Evolutionary conservation across 108 stramenopile species (phyloP).

Genomic region (Nitzschia putrida): DNA sequence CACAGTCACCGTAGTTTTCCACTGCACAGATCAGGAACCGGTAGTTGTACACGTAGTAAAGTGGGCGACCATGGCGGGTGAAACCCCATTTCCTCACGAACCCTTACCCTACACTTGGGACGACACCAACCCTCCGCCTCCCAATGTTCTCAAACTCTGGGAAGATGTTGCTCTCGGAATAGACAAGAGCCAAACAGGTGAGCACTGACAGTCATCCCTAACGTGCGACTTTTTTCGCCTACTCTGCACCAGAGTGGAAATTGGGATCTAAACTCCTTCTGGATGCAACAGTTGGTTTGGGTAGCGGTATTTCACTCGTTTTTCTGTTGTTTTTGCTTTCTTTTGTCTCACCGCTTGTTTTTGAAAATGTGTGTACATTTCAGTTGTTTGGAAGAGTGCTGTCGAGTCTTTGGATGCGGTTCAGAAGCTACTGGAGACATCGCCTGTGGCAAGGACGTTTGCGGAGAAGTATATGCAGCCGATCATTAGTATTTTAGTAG

Average conservation of each 20-base stretch:
- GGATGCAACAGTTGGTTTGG: not conserved
- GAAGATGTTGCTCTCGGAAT: constrained; percentile 68
- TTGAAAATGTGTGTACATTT: not conserved
- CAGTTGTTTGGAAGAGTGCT: constrained; percentile 82
- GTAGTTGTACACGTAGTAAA: too few species aligned
- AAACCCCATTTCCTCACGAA: constrained; percentile 14
- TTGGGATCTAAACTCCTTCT: not conserved
- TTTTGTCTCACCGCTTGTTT: too few species aligned
- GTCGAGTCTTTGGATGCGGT: constrained; percentile 74
- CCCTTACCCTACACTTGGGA: constrained; percentile 31
- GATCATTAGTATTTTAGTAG: constrained; percentile 79
- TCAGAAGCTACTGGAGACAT: constrained; percentile 29
- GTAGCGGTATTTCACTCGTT: not conserved
- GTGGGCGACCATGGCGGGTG: constrained; percentile 24
- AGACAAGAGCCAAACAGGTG: constrained; percentile 73
- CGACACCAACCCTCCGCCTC: constrained; percentile 33
- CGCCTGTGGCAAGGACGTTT: constrained; percentile 61
- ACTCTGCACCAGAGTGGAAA: not conserved
- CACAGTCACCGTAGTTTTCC: too few species aligned
- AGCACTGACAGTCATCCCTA: constrained; percentile 32
- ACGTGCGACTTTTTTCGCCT: constrained; percentile 17
- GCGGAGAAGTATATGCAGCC: constrained; percentile 70
- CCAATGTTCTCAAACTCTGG: constrained; percentile 54
- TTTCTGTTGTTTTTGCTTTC: not conserved
- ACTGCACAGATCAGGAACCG: too few species aligned